Evolutionary conservation across 2,329 filamentous ascomycete species (phyloP).

Genomic region (Calonectria crousiana): DNA sequence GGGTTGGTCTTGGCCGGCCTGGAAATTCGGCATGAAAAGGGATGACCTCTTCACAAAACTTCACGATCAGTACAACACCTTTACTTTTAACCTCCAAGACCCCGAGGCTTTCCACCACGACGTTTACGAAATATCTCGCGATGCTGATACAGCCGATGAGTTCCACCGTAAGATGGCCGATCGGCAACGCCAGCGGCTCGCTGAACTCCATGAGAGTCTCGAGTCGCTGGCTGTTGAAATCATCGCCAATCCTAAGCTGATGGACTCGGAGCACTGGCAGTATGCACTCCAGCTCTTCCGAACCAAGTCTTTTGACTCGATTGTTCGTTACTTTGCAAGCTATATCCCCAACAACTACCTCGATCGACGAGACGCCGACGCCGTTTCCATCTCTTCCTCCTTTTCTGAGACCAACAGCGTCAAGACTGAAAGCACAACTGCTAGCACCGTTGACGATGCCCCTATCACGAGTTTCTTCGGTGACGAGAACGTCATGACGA

Average conservation of each 20-base stretch:
- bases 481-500: slow-evolving; percentile 57
- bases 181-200: slow-evolving; percentile 66
- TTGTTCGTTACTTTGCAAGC: slow-evolving; percentile 70
- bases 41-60: slow-evolving; percentile 69
- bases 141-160: slow-evolving; percentile 63
- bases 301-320: slow-evolving; percentile 69
- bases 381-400: slow-evolving; percentile 51
- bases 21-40: slow-evolving; percentile 74
- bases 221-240: slow-evolving; percentile 71
- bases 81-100: slow-evolving; percentile 68
- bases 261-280: slow-evolving; percentile 71
- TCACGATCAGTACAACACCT: slow-evolving; percentile 71
- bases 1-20: slow-evolving; percentile 67
- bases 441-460: slow-evolving; percentile 55
- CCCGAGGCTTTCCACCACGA: slow-evolving; percentile 72
- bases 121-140: slow-evolving; percentile 68
- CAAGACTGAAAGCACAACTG: slow-evolving; percentile 52
- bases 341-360: slow-evolving; percentile 66
- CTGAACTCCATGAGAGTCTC: slow-evolving; percentile 67
- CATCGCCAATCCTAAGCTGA: slow-evolving; percentile 69
- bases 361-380: slow-evolving; percentile 52
- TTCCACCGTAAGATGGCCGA: slow-evolving; percentile 67
- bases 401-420: slow-evolving; percentile 54
- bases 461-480: slow-evolving; percentile 56
- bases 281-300: slow-evolving; percentile 70